Conservation (phyloP, 2,329 filamentous ascomycete species). For the Gnomoniopsis sp. region DNA sequence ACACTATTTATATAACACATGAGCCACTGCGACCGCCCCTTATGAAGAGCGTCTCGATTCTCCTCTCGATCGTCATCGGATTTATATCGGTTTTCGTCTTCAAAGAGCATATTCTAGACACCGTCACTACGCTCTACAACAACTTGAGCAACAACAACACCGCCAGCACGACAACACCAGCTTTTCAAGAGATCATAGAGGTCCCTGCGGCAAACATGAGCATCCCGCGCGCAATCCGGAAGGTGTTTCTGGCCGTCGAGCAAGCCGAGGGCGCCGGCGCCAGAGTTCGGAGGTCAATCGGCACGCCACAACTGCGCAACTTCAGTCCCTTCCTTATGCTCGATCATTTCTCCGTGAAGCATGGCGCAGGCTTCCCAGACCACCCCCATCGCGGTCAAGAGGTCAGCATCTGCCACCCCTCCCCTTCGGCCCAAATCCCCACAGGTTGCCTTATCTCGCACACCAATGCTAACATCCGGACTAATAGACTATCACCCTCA, state of each 20-base stretch:
- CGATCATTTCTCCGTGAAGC: slow-evolving; percentile 80
- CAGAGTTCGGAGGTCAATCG: slow-evolving; percentile 80
- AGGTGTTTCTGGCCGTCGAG: slow-evolving; percentile 80
- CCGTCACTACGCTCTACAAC: slow-evolving; percentile 21
- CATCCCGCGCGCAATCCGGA: slow-evolving; percentile 70
- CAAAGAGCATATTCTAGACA: slow-evolving; percentile 27
- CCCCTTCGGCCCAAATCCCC: too few relatives aligned
- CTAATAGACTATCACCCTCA: slow-evolving; percentile 73
- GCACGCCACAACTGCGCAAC: slow-evolving; percentile 77
- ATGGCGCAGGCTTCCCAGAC: slow-evolving; percentile 85
- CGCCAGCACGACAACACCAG: background rate
- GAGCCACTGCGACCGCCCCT: slow-evolving; percentile 1
- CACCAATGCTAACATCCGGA: background rate
- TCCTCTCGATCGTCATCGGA: slow-evolving; percentile 36
- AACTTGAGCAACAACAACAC: slow-evolving; percentile 18
- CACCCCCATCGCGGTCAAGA: slow-evolving; percentile 42
- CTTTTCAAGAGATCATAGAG: slow-evolving; percentile 15
- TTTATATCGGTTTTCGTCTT: slow-evolving; percentile 33
- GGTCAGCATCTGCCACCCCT: too few relatives aligned
- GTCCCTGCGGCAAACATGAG: slow-evolving; percentile 53
- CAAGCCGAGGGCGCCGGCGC: slow-evolving; percentile 88
- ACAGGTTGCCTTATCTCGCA: too few relatives aligned
- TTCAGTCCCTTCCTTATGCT: slow-evolving; percentile 95
- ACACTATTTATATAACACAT: background rate
- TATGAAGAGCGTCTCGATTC: slow-evolving; percentile 37